Conservation (phyloP, 129 eudicot species). For the Saposhnikovia divaricata region DNA sequence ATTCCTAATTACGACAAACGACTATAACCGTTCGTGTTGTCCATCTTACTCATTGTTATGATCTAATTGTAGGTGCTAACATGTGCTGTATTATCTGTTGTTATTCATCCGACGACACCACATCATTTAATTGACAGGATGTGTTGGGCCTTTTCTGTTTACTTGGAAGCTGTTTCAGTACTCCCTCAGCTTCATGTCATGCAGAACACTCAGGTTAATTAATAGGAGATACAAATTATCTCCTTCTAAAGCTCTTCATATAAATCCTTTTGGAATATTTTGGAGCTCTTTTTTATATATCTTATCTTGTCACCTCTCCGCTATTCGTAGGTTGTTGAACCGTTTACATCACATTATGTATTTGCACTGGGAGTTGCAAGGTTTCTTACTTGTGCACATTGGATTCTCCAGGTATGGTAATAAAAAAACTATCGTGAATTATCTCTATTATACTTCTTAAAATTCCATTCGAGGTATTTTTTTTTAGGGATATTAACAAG, state of each 20-base stretch:
- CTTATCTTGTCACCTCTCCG: neutral
- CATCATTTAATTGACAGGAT: constrained; percentile 34
- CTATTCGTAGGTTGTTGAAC: constrained; percentile 45
- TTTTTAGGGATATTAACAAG: no score
- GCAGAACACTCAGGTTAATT: constrained; percentile 45
- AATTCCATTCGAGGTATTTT: no score
- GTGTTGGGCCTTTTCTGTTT: constrained; percentile 49
- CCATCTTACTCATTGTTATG: constrained; percentile 7
- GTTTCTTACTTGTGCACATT: constrained; percentile 57
- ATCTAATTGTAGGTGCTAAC: constrained; percentile 35
- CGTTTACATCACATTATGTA: constrained; percentile 62
- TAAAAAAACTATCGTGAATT: neutral
- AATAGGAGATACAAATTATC: neutral
- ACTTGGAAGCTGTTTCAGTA: constrained; percentile 53
- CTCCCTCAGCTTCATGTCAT: constrained; percentile 55
- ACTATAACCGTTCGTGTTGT: neutral
- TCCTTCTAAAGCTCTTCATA: neutral
- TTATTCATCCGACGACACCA: constrained; percentile 40
- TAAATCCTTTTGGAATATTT: no score
- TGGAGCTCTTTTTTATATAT: neutral
- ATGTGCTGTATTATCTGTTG: constrained; percentile 34
- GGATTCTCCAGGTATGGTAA: constrained; percentile 38
- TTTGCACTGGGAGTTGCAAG: constrained; percentile 58
- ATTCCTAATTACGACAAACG: neutral
- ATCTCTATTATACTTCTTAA: neutral